These are phyloP conservation scores for Botrytis galanthina DNA, from an alignment of 2,329 filamentous ascomycete genomes.

Conservation along the genomic window DNA sequence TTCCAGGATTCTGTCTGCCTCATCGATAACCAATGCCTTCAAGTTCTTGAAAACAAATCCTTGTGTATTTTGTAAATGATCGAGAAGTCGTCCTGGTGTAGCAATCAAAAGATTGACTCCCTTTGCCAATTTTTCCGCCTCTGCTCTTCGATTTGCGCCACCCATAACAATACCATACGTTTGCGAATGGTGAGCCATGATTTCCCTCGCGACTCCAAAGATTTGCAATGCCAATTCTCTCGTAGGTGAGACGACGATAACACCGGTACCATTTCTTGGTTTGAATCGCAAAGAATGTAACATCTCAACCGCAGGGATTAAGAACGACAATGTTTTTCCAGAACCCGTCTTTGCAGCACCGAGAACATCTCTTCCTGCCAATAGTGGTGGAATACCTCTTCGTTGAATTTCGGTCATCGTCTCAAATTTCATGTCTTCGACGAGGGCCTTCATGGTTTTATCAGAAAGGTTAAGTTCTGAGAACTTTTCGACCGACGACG, in stretches of 20 bases:
- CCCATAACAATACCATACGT: slow-evolving; percentile 96
- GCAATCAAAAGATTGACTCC: slow-evolving; percentile 94
- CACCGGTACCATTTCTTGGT: slow-evolving; percentile 88
- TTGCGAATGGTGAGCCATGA: slow-evolving; percentile 91
- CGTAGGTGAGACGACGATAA: slow-evolving; percentile 89
- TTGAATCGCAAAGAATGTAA: slow-evolving; percentile 88
- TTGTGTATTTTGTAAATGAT: slow-evolving; percentile 90
- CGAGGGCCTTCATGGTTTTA: slow-evolving; percentile 82
- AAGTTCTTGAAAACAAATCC: slow-evolving; percentile 90
- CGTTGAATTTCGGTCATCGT: slow-evolving; percentile 95
- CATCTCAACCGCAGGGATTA: slow-evolving; percentile 94
- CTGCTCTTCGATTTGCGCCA: slow-evolving; percentile 84
- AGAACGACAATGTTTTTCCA: slow-evolving; percentile 91
- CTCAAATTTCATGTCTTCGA: slow-evolving; percentile 83
- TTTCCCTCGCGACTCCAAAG: slow-evolving; percentile 88
- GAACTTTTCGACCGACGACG: slow-evolving; percentile 30
- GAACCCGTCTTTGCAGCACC: slow-evolving; percentile 95
- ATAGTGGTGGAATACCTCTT: slow-evolving; percentile 78
- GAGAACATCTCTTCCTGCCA: slow-evolving; percentile 88
- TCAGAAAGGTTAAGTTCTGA: slow-evolving; percentile 75
- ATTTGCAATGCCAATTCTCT: slow-evolving; percentile 94
- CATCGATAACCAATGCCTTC: slow-evolving; percentile 89
- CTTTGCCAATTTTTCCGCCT: slow-evolving; percentile 91
- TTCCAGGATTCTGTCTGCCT: slow-evolving; percentile 94
- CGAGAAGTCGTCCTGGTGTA: slow-evolving; percentile 86